Percentiles rank a stretch among this genome's conserved stretches.
phyloP scores from a whole-genome alignment of 352 stramenopile genomes.

The Phytophthora pistaciae region DNA sequence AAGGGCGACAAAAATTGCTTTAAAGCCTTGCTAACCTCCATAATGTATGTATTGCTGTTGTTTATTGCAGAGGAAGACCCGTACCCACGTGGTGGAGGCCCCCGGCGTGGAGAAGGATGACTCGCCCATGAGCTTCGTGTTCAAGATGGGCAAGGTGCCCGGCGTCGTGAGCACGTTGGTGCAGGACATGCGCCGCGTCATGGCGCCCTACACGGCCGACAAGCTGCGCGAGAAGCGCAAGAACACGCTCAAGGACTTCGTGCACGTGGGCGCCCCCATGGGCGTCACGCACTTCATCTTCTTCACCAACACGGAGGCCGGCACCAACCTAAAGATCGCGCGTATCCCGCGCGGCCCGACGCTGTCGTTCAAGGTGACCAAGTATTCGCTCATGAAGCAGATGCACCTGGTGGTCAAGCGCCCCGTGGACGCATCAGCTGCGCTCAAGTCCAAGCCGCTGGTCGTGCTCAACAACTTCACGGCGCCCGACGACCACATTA shows the following conservation, averaged over 20 bases:
- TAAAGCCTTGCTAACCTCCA: constrained; percentile 2
- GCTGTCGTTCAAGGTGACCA: constrained; percentile 93
- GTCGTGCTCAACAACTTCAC: constrained; percentile 99
- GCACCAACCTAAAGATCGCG: constrained; percentile 96
- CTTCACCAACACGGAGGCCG: constrained; percentile 95
- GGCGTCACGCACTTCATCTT: constrained; percentile 98
- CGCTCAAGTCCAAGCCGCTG: constrained; percentile 93
- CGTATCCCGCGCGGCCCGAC: constrained; percentile 95
- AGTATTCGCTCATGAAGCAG: constrained; percentile 94
- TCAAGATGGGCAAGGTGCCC: constrained; percentile 91
- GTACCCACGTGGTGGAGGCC: constrained; percentile 78
- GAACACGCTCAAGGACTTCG: constrained; percentile 95
- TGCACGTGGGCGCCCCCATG: constrained; percentile 90
- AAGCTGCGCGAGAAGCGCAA: constrained; percentile 93
- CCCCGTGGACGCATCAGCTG: constrained; percentile 89
- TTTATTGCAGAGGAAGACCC: constrained; percentile 74
- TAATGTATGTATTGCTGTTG: background rate
- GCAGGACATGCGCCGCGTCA: constrained; percentile 94
- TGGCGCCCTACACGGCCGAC: constrained; percentile 95
- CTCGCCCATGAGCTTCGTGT: constrained; percentile 92
- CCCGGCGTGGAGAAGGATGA: constrained; percentile 84
- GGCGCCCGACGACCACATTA: constrained; percentile 85
- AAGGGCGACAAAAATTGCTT: background rate
- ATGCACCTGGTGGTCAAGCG: constrained; percentile 93
- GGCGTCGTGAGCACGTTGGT: constrained; percentile 88